A percentile compares a stretch with the other conserved stretches of the same genome.
Conservation (phyloP, 73 alveolate species). For the Paramecium pentaurelia region DNA sequence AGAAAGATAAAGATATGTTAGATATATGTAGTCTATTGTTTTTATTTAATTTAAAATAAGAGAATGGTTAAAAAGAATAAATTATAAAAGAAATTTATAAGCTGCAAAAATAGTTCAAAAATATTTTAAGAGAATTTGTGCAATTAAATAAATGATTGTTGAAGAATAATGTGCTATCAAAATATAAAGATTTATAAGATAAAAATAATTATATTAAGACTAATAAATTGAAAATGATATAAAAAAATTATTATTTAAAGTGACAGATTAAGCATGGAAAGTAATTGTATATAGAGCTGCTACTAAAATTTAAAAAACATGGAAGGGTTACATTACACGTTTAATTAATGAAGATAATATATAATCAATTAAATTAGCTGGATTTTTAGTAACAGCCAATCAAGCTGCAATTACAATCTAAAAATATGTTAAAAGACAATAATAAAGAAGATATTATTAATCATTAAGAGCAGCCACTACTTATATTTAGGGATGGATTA, state of each 20-base stretch:
- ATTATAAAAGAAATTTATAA: not conserved
- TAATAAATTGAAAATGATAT: not conserved
- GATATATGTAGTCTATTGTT: not conserved
- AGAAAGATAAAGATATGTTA: not conserved
- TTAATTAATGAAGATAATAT: not conserved
- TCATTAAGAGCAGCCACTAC: not conserved
- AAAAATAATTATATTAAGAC: not conserved
- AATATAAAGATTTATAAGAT: not conserved
- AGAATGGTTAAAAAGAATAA: not conserved
- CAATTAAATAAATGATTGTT: slow-evolving; percentile 5
- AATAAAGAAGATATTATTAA: not conserved
- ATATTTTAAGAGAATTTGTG: not conserved
- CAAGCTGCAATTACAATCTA: not conserved
- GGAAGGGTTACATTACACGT: not conserved
- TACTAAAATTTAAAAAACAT: not conserved
- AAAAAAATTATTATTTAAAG: not conserved
- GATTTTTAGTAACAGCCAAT: not conserved
- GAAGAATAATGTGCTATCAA: not conserved
- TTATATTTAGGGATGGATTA: slow-evolving; percentile 12
- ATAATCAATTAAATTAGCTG: not conserved
- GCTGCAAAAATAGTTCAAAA: not conserved
- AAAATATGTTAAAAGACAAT: not conserved
- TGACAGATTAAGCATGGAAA: not conserved
- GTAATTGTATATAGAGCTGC: slow-evolving; percentile 30
- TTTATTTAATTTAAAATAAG: not conserved